Conservation (phyloP, 2,329 filamentous ascomycete genomes). For the Lasiodiplodia hormozganensis region DNA sequence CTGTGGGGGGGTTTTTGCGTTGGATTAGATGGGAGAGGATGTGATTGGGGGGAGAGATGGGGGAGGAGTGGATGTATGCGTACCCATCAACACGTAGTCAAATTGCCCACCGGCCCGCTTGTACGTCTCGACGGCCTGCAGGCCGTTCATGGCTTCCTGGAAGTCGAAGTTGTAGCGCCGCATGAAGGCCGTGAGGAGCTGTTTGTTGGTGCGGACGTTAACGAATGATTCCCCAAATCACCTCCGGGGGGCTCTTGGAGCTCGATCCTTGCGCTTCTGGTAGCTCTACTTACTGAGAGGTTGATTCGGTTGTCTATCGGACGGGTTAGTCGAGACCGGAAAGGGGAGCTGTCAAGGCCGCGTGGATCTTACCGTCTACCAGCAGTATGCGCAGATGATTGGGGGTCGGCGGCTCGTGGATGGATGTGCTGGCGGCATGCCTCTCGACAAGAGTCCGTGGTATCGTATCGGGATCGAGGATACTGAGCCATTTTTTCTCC, state of each 20-base stretch:
- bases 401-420: conserved; percentile 4
- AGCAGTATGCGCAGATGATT: conserved; percentile 7
- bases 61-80: background rate
- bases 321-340: background rate
- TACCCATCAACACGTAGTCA: conserved; percentile 43
- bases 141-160: conserved; percentile 42
- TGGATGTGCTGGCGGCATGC: background rate
- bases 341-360: too few species aligned
- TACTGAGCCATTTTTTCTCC: background rate
- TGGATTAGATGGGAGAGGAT: too few species aligned
- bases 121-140: conserved; percentile 41
- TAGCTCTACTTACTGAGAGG: conserved; percentile 12
- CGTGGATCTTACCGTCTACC: conserved; percentile 11
- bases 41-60: background rate
- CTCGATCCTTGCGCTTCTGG: background rate
- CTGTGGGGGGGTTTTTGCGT: too few species aligned
- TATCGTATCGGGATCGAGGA: background rate
- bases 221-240: background rate
- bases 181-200: conserved; percentile 44
- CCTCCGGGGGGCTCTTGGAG: background rate
- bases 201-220: background rate
- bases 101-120: conserved; percentile 32
- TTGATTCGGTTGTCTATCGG: conserved; percentile 29
- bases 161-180: conserved; percentile 38
- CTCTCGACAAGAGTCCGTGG: background rate